Base-by-base conservation (phyloP, 1,139 yeast genomes). In the Citeromyces hawaiiensis region DNA sequence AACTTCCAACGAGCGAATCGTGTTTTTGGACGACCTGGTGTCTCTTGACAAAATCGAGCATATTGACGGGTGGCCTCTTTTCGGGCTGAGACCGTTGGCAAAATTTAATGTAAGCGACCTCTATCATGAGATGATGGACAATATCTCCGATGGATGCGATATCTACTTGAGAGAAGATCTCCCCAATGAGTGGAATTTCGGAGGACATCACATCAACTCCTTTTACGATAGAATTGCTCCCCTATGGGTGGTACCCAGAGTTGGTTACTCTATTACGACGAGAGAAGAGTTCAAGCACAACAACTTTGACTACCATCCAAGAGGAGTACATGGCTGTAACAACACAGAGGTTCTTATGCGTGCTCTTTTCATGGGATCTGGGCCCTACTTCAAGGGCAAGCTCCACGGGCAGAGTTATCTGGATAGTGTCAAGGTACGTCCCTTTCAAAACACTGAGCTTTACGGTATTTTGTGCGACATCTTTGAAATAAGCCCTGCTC, bases 21-120 rank as follows among this genome's bases (percentile, higher is more conserved):
- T 83, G 2, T 76, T 72, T 48, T 57, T 85, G 42, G 94, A 83
- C 53, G 91, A 83, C 47, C 46, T 82, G 14, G 58, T 83, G 7
- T 77, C 79, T 48, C 46, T 69, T 45, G 50, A 56, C 2, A 61
- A 67, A 36, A 66, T 83, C 38, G 79, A 76, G 42, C 78, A 77
- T 50, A 60, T 70, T 35, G 91, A 81, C 52, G 94, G 94, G n/a
- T 83, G 93, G 88, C 94, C 95, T n/a, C 62, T 85, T 43, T 78
- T 69, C 49, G 95, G 94, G 0, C 60, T 85, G 38, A 66, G 93
- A 36, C 91, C 93, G 8, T 60, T 51, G 37, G 43, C 53, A 1
- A 56, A 63, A 31, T 49, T 46, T 38, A 46, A 60, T 0, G 55
- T 64, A 2, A 60, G 60, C 4, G 66, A 64, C 8, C 45, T 76